Base-by-base conservation (phyloP, 441 rosid species). In the Bruguiera hainesii region DNA sequence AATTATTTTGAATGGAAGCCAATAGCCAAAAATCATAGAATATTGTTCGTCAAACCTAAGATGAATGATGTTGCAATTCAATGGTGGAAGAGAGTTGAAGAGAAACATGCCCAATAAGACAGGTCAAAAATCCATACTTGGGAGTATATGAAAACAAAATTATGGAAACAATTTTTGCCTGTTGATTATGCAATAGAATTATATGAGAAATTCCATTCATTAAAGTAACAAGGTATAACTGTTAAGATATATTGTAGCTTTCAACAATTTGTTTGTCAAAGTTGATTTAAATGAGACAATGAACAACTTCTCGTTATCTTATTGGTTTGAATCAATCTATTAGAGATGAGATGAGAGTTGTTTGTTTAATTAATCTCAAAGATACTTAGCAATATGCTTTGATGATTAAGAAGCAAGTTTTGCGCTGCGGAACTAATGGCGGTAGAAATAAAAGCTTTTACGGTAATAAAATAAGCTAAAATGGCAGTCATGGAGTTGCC, bases 1-100 rank as follows among this genome's bases (percentile, higher is more conserved):
- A 28, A 39, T 37, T 0, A 16, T 20, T 60, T 69, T 51, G 39
- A 61, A 15, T 61, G 50, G 61, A 61, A 61, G 28, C 19, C 60
- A 69, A 62, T 7, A 56, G 56, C 42, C 18, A 55, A 62, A 11
- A 55, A 55, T 2, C 3, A 10, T 2, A 37, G 2, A 37, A 0
- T 10, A 37, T 37, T 37, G 15, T 37, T 37, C 0, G 4, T 37
- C 3, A 37, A 37, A 0, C 11, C 0, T 31, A 60, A 33, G 60
- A 33, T 26, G 26, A 26, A 26, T 1, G 26, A 26, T 2, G 2
- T 33, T 33, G 37, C 9, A 33, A 1, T 33, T 33, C 37, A 33
- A 33, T 33, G 1, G 2, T 33, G 1, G 2, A 33, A 7, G 6
- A 7, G 9, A 33, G 9, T 33, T 37, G 52, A 39, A 26, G 53